Conservation (phyloP, 1,284 basidiomycete genomes). For the Trichosporon inkin region DNA sequence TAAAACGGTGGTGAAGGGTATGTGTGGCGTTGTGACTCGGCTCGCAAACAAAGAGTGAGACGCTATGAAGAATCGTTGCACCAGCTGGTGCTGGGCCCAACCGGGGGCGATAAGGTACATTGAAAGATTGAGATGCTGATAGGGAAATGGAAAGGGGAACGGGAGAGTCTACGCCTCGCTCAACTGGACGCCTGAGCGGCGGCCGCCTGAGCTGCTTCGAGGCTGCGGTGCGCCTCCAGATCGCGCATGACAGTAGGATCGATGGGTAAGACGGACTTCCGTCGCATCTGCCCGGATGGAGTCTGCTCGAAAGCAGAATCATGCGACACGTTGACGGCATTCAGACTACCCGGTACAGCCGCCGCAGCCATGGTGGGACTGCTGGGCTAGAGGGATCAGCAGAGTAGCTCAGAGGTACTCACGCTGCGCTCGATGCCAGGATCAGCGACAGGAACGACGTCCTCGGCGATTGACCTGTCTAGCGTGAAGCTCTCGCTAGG, state of each 20-base stretch:
- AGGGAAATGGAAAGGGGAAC: not conserved
- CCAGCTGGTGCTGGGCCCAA: not conserved
- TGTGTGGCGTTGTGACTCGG: not conserved
- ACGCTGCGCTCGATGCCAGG: slow-evolving; percentile 66
- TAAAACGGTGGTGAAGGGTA: not conserved
- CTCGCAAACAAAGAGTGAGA: not conserved
- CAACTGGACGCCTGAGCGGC: not conserved
- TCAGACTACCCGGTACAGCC: slow-evolving; percentile 8
- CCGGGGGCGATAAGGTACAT: slow-evolving; percentile 9
- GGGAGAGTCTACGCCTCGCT: not conserved
- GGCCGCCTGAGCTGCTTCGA: slow-evolving; percentile 18
- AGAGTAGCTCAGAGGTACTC: slow-evolving; percentile 21
- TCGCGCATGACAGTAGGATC: slow-evolving; percentile 83
- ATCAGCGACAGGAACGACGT: slow-evolving; percentile 82
- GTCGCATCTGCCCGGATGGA: slow-evolving; percentile 28
- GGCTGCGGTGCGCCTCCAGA: slow-evolving; percentile 58
- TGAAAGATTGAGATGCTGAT: slow-evolving; percentile 7
- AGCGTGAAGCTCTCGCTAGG: slow-evolving; percentile 60
- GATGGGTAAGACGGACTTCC: slow-evolving; percentile 55
- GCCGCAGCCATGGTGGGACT: slow-evolving; percentile 7
- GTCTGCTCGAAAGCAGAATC: not conserved
- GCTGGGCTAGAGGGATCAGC: slow-evolving; percentile 7
- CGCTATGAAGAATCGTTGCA: slow-evolving; percentile 1
- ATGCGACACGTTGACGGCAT: not conserved
- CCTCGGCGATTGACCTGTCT: slow-evolving; percentile 71